Evolutionary conservation across 2,329 filamentous ascomycete species (phyloP).

Genomic region (Aspergillus sojae): DNA sequence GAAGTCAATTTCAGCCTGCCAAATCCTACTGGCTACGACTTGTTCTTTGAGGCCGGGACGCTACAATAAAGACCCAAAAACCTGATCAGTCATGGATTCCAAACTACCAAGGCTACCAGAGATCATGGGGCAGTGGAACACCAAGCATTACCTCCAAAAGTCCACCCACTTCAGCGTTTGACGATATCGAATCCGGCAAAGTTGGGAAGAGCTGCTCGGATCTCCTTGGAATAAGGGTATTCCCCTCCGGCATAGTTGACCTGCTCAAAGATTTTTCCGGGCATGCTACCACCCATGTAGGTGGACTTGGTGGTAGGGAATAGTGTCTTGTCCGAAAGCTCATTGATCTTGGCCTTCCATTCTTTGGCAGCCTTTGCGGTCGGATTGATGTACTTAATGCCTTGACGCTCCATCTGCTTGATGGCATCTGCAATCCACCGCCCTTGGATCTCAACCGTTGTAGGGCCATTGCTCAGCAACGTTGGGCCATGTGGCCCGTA

Average conservation of each 20-base stretch:
- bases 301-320: constrained; percentile 55
- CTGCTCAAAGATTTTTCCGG: constrained; percentile 57
- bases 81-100: background rate
- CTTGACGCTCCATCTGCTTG: constrained; percentile 49
- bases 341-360: constrained; percentile 56
- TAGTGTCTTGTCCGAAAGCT: constrained; percentile 50
- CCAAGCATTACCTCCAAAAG: background rate
- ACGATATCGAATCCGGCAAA: constrained; percentile 12
- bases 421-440: constrained; percentile 58
- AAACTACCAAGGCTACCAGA: background rate
- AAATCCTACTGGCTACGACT: background rate
- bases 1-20: background rate
- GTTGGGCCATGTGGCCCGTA: constrained; percentile 63
- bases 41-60: background rate
- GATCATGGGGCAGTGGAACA: background rate
- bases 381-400: constrained; percentile 56
- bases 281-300: constrained; percentile 60
- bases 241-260: constrained; percentile 45
- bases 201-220: constrained; percentile 12
- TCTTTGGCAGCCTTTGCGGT: constrained; percentile 47
- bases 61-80: background rate
- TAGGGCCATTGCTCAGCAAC: constrained; percentile 59
- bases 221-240: constrained; percentile 21
- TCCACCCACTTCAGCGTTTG: background rate
- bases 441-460: constrained; percentile 58